phyloP scores from a whole-genome alignment of 2,329 filamentous ascomycete genomes.

The Pseudogymnoascus pannorum region DNA sequence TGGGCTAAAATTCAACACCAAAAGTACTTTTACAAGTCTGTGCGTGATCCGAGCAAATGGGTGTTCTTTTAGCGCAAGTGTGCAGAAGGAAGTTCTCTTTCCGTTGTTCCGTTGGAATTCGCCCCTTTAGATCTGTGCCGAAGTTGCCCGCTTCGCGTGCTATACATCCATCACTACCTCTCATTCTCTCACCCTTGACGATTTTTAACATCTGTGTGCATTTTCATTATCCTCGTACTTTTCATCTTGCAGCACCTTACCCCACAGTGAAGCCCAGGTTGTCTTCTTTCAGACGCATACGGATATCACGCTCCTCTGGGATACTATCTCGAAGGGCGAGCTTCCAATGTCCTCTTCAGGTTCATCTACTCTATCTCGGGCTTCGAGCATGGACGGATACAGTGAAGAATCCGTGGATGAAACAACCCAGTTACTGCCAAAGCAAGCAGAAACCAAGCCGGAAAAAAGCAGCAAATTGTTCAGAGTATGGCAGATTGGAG shows the following conservation, averaged over 20 bases:
- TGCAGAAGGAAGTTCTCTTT: not conserved
- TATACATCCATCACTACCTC: not conserved
- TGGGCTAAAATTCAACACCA: not conserved
- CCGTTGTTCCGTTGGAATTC: not conserved
- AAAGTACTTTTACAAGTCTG: not conserved
- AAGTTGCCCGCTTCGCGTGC: not conserved
- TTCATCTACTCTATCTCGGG: not conserved
- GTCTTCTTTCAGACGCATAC: not conserved
- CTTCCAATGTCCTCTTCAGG: slow-evolving; percentile 1
- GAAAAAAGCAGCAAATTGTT: not conserved
- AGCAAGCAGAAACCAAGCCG: slow-evolving; percentile 5
- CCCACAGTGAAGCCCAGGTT: not conserved
- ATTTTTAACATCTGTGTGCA: not conserved
- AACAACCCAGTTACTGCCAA: slow-evolving; percentile 15
- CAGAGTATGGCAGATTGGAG: not conserved
- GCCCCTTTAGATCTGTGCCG: not conserved
- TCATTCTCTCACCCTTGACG: not conserved
- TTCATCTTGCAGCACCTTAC: not conserved
- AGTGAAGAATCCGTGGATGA: slow-evolving; percentile 14
- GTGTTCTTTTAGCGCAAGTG: not conserved
- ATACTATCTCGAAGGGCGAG: not conserved
- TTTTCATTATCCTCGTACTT: not conserved
- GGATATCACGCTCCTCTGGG: not conserved
- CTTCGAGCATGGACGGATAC: not conserved
- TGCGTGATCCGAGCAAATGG: not conserved